Conservation (phyloP, 805 yeast genomes). For the Yarrowia hollandica region DNA sequence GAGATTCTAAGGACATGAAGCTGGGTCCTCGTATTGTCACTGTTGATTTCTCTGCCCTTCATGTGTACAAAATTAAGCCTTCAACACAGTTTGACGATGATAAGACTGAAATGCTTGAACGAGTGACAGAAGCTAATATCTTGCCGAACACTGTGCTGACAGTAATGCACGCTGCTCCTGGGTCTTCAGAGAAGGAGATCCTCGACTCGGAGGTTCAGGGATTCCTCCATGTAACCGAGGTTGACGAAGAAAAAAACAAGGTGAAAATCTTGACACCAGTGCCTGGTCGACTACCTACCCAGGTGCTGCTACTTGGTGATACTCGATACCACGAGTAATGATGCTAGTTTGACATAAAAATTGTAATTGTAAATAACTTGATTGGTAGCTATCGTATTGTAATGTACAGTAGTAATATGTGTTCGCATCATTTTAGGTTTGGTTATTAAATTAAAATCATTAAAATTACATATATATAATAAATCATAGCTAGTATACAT, state of each 20-base stretch:
- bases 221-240: constrained; percentile 66
- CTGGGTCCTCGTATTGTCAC: constrained; percentile 86
- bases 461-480: constrained; percentile 7
- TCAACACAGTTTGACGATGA: constrained; percentile 33
- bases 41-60: constrained; percentile 59
- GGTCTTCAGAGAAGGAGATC: constrained; percentile 49
- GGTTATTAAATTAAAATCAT: not conserved
- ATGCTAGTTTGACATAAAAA: not conserved
- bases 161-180: constrained; percentile 49
- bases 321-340: constrained; percentile 78
- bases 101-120: constrained; percentile 42
- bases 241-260: constrained; percentile 71
- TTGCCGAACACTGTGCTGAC: constrained; percentile 80
- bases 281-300: constrained; percentile 80
- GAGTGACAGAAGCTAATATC: constrained; percentile 43
- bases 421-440: constrained; percentile 1
- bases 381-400: too few species aligned
- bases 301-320: constrained; percentile 71
- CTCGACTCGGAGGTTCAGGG: constrained; percentile 70
- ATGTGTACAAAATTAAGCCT: constrained; percentile 50
- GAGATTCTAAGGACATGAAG: constrained; percentile 52
- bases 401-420: too few species aligned
- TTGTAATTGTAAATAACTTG: constrained; percentile 3
- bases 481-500: constrained; percentile 7
- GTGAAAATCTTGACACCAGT: constrained; percentile 78